Evolutionary conservation across 2,329 filamentous ascomycete genomes (phyloP).

Genomic region (Calonectria pauciramosa): DNA sequence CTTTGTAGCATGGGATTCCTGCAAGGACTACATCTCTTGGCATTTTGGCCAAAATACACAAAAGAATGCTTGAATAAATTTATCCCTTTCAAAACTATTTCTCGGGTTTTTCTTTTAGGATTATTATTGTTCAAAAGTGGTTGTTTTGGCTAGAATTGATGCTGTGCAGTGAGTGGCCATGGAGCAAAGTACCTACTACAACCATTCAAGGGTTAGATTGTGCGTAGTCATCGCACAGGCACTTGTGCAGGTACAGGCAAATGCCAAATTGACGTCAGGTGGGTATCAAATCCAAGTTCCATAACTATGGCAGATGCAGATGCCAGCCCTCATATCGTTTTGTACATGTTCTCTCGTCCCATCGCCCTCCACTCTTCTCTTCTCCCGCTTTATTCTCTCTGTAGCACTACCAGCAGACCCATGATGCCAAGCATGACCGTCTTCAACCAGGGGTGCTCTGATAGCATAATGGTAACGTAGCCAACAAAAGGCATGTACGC

Average conservation of each 20-base stretch:
- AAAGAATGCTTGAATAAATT: too few relatives aligned
- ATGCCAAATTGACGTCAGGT: not conserved
- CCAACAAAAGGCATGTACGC: conserved; percentile 95
- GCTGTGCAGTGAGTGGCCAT: too few relatives aligned
- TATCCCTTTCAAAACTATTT: too few relatives aligned
- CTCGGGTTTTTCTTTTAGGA: too few relatives aligned
- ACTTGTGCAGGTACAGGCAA: not conserved
- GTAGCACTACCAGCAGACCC: conserved; percentile 92
- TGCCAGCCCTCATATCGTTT: conserved; percentile 18
- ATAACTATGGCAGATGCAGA: conserved; percentile 11
- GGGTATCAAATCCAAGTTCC: conserved; percentile 27
- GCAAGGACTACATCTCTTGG: too few relatives aligned
- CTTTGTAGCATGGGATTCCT: too few relatives aligned
- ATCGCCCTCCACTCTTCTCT: not conserved
- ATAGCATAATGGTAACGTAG: conserved; percentile 96
- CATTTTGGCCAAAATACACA: too few relatives aligned
- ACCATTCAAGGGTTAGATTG: too few relatives aligned
- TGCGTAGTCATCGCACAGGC: not conserved
- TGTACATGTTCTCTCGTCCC: not conserved
- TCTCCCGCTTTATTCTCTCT: conserved; percentile 76
- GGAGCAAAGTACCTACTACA: too few relatives aligned
- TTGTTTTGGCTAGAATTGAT: too few relatives aligned
- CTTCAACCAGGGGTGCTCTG: conserved; percentile 97
- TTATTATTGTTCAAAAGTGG: too few relatives aligned
- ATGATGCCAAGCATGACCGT: conserved; percentile 94